These are phyloP conservation scores for Venturia asperata DNA, from an alignment of 2,329 filamentous ascomycete species.

Conservation along the genomic window DNA sequence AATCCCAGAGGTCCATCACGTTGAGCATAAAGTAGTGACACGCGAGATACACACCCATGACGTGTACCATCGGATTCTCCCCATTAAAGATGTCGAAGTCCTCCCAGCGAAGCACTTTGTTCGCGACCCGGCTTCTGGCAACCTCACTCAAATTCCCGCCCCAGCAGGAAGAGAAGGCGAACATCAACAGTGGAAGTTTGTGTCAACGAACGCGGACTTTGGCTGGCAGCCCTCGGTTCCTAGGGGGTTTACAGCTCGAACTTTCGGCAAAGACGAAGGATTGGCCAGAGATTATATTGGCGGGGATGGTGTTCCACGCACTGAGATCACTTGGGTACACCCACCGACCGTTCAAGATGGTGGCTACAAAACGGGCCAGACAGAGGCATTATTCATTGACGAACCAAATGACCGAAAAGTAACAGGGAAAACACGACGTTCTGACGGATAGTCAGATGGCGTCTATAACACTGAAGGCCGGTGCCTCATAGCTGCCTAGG, in stretches of 20 bases:
- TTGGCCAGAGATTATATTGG: constrained; percentile 35
- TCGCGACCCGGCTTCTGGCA: constrained; percentile 28
- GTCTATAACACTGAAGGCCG: background rate
- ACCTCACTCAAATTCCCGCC: constrained; percentile 41
- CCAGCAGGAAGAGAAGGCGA: constrained; percentile 27
- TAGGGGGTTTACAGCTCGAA: constrained; percentile 30
- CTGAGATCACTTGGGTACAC: constrained; percentile 41
- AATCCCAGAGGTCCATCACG: constrained; percentile 38
- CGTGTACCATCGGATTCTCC: constrained; percentile 46
- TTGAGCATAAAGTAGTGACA: constrained; percentile 42
- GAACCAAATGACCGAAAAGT: background rate
- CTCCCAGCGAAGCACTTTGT: constrained; percentile 48
- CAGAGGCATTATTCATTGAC: constrained; percentile 20
- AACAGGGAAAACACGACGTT: background rate
- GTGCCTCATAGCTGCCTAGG: background rate
- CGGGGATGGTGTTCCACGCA: constrained; percentile 36
- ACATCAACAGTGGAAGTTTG: constrained; percentile 24
- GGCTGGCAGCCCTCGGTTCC: constrained; percentile 19
- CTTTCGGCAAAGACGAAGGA: constrained; percentile 34
- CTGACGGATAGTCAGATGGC: background rate
- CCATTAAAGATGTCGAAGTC: constrained; percentile 47
- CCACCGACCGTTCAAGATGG: constrained; percentile 36
- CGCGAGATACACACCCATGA: constrained; percentile 51
- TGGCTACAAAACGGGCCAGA: constrained; percentile 30
- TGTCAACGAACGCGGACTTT: constrained; percentile 28